phyloP scores from a whole-genome alignment of 345 rosid genomes.

The Dipteronia dyeriana region DNA sequence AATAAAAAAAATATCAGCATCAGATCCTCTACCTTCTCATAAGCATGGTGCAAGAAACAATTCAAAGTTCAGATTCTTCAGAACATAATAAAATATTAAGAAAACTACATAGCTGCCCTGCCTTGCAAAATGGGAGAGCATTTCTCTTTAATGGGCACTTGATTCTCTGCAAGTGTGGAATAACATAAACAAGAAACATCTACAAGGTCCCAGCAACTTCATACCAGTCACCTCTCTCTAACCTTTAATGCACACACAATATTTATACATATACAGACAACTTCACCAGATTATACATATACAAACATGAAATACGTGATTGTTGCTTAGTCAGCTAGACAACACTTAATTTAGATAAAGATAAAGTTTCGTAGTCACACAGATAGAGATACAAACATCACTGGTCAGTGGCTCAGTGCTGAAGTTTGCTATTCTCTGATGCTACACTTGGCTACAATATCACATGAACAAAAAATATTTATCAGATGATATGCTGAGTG shows the following conservation, averaged over 20 bases:
- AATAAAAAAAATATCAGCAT: background rate
- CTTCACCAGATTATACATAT: background rate
- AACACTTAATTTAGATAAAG: too few species aligned
- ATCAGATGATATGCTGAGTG: background rate
- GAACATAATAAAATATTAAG: background rate
- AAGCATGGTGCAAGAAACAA: background rate
- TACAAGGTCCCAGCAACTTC: too few species aligned
- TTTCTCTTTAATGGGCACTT: background rate
- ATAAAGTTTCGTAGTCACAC: background rate
- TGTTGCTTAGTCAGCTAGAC: background rate
- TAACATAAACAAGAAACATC: background rate
- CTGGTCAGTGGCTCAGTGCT: background rate
- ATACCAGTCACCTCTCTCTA: background rate
- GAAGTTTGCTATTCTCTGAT: background rate
- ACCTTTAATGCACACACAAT: background rate
- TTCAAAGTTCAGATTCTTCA: background rate
- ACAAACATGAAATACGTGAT: background rate
- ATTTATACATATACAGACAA: background rate
- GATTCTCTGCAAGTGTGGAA: background rate
- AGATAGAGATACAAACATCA: background rate
- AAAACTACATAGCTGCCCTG: background rate
- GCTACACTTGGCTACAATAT: background rate
- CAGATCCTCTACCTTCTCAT: background rate
- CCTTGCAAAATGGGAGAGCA: background rate
- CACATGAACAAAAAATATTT: background rate